Percentiles rank a stretch among this genome's conserved stretches.
Conservation (phyloP, 2,329 filamentous ascomycete species). For the Aspergillus japonicus region DNA sequence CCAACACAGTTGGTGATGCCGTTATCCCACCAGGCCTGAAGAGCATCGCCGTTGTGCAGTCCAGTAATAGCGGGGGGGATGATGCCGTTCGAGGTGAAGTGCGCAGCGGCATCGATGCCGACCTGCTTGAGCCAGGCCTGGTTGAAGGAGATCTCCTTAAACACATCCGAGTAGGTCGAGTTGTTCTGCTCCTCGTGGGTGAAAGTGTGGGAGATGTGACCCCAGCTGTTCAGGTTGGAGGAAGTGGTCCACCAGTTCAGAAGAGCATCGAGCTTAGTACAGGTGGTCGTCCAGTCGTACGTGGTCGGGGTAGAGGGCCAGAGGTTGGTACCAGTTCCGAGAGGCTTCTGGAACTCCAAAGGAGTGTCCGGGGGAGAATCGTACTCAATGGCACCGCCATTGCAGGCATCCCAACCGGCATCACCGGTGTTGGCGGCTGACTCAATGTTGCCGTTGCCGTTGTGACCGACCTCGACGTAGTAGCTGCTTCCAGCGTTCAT, state of each 20-base stretch:
- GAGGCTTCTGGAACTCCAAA: conserved; percentile 51
- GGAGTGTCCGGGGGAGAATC: conserved; percentile 46
- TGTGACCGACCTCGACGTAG: conserved; percentile 56
- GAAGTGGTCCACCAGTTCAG: conserved; percentile 55
- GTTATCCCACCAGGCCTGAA: conserved; percentile 59
- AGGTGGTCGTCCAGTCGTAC: conserved; percentile 53
- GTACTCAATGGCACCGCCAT: conserved; percentile 47
- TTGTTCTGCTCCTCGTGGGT: conserved; percentile 60
- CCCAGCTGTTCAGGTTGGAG: conserved; percentile 54
- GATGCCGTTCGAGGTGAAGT: conserved; percentile 55
- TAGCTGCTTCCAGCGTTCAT: conserved; percentile 54
- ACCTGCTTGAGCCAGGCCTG: conserved; percentile 57
- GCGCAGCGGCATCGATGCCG: conserved; percentile 47
- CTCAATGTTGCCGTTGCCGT: conserved; percentile 56
- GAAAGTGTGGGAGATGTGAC: conserved; percentile 63
- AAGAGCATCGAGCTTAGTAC: conserved; percentile 52
- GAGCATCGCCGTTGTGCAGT: conserved; percentile 63
- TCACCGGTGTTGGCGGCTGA: conserved; percentile 25
- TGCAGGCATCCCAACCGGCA: conserved; percentile 26
- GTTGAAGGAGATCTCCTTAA: conserved; percentile 61
- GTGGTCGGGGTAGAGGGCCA: conserved; percentile 48
- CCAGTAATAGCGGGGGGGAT: conserved; percentile 65
- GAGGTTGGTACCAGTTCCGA: conserved; percentile 51
- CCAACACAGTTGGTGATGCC: conserved; percentile 62
- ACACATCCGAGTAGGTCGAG: conserved; percentile 57